These are phyloP conservation scores for Erythrobasidium yunnanense DNA, from an alignment of 768 basidiomycete genomes.

Conservation along the genomic window DNA sequence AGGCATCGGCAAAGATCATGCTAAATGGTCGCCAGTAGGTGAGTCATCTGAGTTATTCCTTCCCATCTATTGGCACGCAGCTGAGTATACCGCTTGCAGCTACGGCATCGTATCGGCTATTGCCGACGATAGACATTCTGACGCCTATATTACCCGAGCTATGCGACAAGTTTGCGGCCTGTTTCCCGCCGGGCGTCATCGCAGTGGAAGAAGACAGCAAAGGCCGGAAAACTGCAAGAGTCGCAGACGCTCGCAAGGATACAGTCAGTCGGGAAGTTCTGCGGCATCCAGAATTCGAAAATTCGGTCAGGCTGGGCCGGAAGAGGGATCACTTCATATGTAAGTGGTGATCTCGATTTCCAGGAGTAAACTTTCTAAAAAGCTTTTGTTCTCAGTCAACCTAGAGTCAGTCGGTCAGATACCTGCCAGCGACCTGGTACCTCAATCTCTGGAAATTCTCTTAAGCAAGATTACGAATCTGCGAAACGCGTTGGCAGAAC, in stretches of 20 bases:
- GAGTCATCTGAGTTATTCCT: conserved; percentile 28
- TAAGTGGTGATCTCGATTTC: conserved; percentile 44
- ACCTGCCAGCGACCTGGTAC: conserved; percentile 66
- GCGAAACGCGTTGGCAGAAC: background rate
- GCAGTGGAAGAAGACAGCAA: conserved; percentile 42
- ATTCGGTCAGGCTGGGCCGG: conserved; percentile 66
- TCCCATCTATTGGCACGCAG: background rate
- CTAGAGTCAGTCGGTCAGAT: conserved; percentile 87
- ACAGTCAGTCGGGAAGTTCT: conserved; percentile 84
- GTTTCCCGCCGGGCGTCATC: conserved; percentile 61
- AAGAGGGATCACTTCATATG: conserved; percentile 89
- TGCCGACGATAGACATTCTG: conserved; percentile 64
- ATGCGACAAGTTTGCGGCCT: conserved; percentile 68
- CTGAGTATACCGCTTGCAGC: conserved; percentile 46
- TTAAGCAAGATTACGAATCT: conserved; percentile 55
- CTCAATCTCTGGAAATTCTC: conserved; percentile 70
- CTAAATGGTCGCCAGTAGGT: conserved; percentile 95
- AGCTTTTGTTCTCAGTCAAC: conserved; percentile 59
- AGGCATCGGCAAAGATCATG: conserved; percentile 84
- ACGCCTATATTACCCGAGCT: conserved; percentile 67
- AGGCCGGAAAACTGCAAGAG: conserved; percentile 53
- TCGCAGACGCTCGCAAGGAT: conserved; percentile 58
- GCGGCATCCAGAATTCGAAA: conserved; percentile 79
- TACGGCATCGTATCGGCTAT: conserved; percentile 85
- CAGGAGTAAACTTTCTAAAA: background rate